Evolutionary conservation across 1,139 yeast species (phyloP), one percentile per base, ranked within the genome.

Genomic region (Arxiozyma heterogenica): DNA sequence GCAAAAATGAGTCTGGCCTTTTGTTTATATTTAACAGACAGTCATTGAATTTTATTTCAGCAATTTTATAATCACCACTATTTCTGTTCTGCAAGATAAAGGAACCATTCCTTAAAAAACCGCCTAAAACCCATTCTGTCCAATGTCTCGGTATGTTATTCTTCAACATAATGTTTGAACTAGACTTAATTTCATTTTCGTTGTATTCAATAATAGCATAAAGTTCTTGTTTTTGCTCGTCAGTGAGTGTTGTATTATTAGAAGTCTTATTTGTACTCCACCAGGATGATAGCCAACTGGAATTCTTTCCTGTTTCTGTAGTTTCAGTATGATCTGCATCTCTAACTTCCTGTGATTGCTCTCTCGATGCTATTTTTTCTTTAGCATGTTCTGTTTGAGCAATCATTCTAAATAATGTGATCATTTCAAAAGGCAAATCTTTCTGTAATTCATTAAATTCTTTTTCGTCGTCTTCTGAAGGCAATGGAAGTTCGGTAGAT

Each of bases 191-290:
- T 53, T 79, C 76, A 34, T 80, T 74, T 58, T 90, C 96, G 62
- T 90, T 88, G 72, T 86, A 91, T 58, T 91, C 99, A 59, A 94
- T 93, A 0, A 97, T 95, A 58, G 89, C 96, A 65, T 89, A 91
- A 18, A 93, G 76, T 54, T 94, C 98, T 65, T 89, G 76, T 58
- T 84, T 75, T 62, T 86, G 93, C 57, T 84, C 89, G 25, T 83
- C 86, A 1, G 82, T 75, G 61, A 84, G 71, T 15, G 72, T 18
- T 11, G 42, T 42, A 8, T 44, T 44, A 17, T 30, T 20, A 12
- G 34, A 18, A 17, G 57, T 58, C 5, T 57, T 47, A 2, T 58
- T 57, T 1, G 72, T 73, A 44, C 76, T 68, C 84, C 86, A 81
- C 84, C 86, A 81, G 5, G 81, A 74, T 0, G 83, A 75, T 52